Evolutionary conservation across 805 yeast species (phyloP).

Genomic region (Kurtzmaniella cleridarum): DNA sequence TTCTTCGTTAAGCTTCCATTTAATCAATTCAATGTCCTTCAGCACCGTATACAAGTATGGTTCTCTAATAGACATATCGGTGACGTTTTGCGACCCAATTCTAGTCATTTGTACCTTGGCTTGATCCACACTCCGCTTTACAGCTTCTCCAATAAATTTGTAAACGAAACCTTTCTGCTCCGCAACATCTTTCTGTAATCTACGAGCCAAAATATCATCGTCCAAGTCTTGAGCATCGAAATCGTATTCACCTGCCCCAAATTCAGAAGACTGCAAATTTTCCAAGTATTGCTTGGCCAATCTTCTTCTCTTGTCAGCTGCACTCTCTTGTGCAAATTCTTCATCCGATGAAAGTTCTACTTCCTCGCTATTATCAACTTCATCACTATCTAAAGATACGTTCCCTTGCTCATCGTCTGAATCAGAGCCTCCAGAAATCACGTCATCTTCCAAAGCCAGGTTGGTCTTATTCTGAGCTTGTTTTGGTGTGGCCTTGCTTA

Average conservation of each 20-base stretch:
- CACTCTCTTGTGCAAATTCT: constrained; percentile 69
- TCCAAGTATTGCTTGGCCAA: constrained; percentile 89
- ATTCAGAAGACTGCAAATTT: constrained; percentile 57
- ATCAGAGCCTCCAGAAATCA: constrained; percentile 47
- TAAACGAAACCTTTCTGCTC: constrained; percentile 83
- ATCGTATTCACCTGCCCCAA: constrained; percentile 32
- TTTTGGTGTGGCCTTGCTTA: constrained; percentile 10
- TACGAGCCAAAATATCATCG: constrained; percentile 72
- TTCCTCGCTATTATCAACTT: constrained; percentile 32
- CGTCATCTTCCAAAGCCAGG: constrained; percentile 39
- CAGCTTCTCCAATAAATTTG: constrained; percentile 52
- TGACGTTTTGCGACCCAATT: constrained; percentile 56
- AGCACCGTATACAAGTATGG: constrained; percentile 74
- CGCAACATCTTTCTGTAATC: constrained; percentile 84
- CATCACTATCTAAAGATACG: constrained; percentile 21
- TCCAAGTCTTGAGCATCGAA: constrained; percentile 92
- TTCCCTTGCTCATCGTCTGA: constrained; percentile 45
- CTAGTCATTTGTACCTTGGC: constrained; percentile 40
- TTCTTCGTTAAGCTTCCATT: constrained; percentile 58
- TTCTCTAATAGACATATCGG: constrained; percentile 48
- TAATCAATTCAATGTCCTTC: constrained; percentile 73
- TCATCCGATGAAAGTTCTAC: constrained; percentile 55
- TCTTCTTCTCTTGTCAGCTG: constrained; percentile 91
- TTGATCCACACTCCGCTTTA: constrained; percentile 37
- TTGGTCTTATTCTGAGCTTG: constrained; percentile 2